phyloP scores from a whole-genome alignment of 148 eudicot genomes.

The Beta vulgaris region DNA sequence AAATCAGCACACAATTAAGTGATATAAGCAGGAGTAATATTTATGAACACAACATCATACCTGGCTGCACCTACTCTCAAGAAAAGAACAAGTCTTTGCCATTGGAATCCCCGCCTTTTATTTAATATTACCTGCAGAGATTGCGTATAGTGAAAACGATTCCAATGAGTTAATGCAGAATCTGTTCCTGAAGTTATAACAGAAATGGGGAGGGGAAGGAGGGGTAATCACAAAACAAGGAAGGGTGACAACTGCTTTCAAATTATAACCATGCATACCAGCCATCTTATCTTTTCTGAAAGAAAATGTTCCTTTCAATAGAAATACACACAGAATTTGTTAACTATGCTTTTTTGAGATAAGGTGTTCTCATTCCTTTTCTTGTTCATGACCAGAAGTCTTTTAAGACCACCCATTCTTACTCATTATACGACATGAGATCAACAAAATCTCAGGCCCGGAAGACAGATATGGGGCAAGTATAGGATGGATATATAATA shows the following conservation, averaged over 20 bases:
- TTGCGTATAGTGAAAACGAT: not conserved
- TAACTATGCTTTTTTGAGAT: no score
- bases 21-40: not conserved
- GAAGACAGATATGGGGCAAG: no score
- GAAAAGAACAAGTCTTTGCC: slow-evolving; percentile 80
- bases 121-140: slow-evolving; percentile 72
- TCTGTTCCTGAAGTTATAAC: not conserved
- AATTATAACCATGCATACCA: not conserved
- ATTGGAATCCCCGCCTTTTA: slow-evolving; percentile 72
- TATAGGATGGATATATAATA: no score
- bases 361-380: no score
- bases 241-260: slow-evolving; percentile 1
- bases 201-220: not conserved
- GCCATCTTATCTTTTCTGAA: not conserved
- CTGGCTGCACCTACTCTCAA: slow-evolving; percentile 74
- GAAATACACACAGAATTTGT: no score
- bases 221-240: no score
- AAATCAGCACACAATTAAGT: not conserved
- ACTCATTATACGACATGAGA: no score
- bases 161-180: not conserved
- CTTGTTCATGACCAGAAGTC: no score
- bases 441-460: no score
- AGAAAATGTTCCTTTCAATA: no score
- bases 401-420: no score
- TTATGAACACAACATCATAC: slow-evolving; percentile 28